Conservation (phyloP, 768 basidiomycete species). For the Dacryopinax primogenitus region DNA sequence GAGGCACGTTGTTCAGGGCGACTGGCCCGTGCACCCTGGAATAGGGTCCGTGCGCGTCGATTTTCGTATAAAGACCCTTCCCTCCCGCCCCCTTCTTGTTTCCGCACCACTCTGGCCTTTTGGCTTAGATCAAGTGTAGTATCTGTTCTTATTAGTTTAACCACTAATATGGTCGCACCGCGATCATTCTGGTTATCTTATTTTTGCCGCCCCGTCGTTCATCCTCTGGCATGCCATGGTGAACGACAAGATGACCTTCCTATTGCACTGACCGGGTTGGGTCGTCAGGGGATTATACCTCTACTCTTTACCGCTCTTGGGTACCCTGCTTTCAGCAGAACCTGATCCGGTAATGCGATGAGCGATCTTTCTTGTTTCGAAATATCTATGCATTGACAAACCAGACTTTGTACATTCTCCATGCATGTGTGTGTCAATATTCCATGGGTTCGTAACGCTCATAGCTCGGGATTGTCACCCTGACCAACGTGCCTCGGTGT, state of each 20-base stretch:
- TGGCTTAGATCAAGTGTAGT: constrained; percentile 98
- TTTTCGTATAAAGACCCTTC: not conserved
- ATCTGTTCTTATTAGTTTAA: constrained; percentile 75
- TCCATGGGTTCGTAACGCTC: too few species aligned
- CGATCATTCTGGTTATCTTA: constrained; percentile 26
- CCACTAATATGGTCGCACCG: constrained; percentile 27
- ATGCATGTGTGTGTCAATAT: too few species aligned
- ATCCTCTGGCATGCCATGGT: constrained; percentile 23
- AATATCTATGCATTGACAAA: too few species aligned
- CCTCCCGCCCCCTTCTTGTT: not conserved
- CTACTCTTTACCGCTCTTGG: constrained; percentile 13
- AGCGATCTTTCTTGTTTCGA: not conserved
- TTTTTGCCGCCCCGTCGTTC: constrained; percentile 24
- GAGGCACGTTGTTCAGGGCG: not conserved
- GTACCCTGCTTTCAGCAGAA: not conserved
- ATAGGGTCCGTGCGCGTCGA: not conserved
- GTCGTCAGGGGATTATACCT: constrained; percentile 21
- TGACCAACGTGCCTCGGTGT: not conserved
- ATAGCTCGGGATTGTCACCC: not conserved
- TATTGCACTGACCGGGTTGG: constrained; percentile 23
- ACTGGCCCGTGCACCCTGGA: not conserved
- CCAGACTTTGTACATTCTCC: too few species aligned
- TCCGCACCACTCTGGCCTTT: constrained; percentile 80
- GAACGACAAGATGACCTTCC: constrained; percentile 21
- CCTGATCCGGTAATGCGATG: not conserved